Evolutionary conservation across 139 green algal species (phyloP), one percentile per base, ranked within the genome.

Genomic region (Eudorina sp.): DNA sequence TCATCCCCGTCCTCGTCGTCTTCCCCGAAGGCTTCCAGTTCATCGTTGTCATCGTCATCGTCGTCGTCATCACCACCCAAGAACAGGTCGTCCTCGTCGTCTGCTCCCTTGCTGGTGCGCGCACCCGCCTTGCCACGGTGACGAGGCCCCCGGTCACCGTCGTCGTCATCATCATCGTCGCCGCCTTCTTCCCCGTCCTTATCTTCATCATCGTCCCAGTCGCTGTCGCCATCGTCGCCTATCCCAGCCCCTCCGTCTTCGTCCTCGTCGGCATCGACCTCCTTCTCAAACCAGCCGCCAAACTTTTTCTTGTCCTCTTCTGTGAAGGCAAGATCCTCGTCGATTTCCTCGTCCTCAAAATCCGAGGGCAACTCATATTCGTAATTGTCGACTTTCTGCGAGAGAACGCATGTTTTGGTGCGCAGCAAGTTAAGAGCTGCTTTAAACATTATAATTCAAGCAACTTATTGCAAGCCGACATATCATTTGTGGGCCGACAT

Each of bases 281-380:
- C 90, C 14, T 93, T 85, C 43, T 90, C 91, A 88, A 98, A 97
- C 92, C 92, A 93, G 48, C 92, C 93, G 11, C 90, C 95, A 84
- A 96, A 98, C 89, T 93, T 90, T 45, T 92, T 90, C 83, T 97
- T 94, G 88, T 99, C 97, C 76, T 99, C 90, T 31, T 88, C 94
- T 1, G 92, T 98, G 87, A 99, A 99, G 4, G 97, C 97, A 21
- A 92, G 68, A 48, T 99, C 97, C 79, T 99, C 97, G 60, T 99
- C 96, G 45, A 99, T 99, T 76, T 99, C 97, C 88, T 99, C 97
- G 41, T 99, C 97, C 83, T 99, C 95, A 92, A 98, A 98, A 80
- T 98, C 95, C 0, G 88, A 94, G 0, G 96, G 96, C 68, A 98
- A 85, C 89, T 98, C 95, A 83, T 98, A 99, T 83, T 98, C 95